Base-by-base conservation (phyloP, 192 early-diverging fungal genomes). In the Coemansia sp. region DNA sequence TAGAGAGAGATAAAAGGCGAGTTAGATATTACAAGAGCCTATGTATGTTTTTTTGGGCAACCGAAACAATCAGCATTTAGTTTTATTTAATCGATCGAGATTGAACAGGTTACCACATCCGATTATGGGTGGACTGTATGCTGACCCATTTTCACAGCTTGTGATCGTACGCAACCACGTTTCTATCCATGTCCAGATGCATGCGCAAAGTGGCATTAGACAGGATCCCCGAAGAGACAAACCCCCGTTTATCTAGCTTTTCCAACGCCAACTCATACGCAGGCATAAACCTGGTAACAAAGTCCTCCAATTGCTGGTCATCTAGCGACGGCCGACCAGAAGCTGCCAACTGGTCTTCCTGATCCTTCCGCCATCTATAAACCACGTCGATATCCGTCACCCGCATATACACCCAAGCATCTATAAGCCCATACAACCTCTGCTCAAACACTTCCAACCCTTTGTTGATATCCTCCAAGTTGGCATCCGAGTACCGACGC, bases 251-350 rank as follows among this genome's bases (percentile, higher is more conserved):
- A 33, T 83, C 75, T 10, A 83, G 68, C 30, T 74, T 75, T 6
- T 51, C 67, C 49, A 73, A 36, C 38, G 71, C 75, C 68, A 83
- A 61, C 33, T 83, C 80, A 48, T 98, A 96, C 3, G 84, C 85
- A 3, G 96, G 96, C 91, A 96, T 92, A 71, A 92, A 98, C 22
- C 89, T 83, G 33, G 90, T 81, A 2, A 98, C 89, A 87, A 98
- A 96, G 56, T 88, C 88, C 4, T 79, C 62, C 11, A 98, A 89
- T 75, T 94, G 85, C n/a, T 87, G 80, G 51, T 91, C 86, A 0
- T 81, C 83, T 74, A 98, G 73, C 7, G 87, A 85, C 22, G 75
- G 84, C 11, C 63, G 61, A 18, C 76, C 76, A 2, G 32, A 29
- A 2, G 71, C 75, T 25, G 75, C 75, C 66, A 83, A 49, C 29